Conservation (phyloP, 2,329 filamentous ascomycete species). For the Aureobasidium melanogenum region DNA sequence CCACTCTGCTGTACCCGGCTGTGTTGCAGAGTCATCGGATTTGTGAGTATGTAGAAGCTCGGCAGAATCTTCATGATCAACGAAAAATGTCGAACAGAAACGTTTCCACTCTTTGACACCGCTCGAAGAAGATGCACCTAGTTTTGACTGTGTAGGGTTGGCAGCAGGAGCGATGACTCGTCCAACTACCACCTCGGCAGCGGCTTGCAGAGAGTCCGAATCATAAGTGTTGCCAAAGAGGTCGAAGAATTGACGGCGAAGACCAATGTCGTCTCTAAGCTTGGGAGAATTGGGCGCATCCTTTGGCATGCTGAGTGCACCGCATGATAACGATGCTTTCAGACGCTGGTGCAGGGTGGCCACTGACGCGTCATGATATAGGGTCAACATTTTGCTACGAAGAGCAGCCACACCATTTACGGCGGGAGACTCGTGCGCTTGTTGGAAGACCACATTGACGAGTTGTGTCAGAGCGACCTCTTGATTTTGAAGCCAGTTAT, state of each 20-base stretch:
- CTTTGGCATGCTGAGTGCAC: slow-evolving; percentile 48
- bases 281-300: slow-evolving; percentile 37
- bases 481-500: slow-evolving; percentile 54
- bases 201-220: slow-evolving; percentile 39
- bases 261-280: slow-evolving; percentile 48
- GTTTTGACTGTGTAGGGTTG: neutral
- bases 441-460: slow-evolving; percentile 46
- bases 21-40: neutral
- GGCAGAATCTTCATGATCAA: slow-evolving; percentile 45
- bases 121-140: neutral
- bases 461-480: slow-evolving; percentile 53
- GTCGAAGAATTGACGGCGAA: slow-evolving; percentile 47
- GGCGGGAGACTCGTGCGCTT: slow-evolving; percentile 25
- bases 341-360: slow-evolving; percentile 46
- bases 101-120: slow-evolving; percentile 19
- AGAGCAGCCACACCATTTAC: slow-evolving; percentile 19
- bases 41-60: slow-evolving; percentile 2
- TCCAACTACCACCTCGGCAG: slow-evolving; percentile 52
- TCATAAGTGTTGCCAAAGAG: slow-evolving; percentile 53
- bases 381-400: slow-evolving; percentile 39
- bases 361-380: slow-evolving; percentile 47
- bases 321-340: slow-evolving; percentile 50
- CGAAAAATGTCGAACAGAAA: slow-evolving; percentile 50
- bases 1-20: slow-evolving; percentile 35
- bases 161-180: slow-evolving; percentile 28